phyloP scores from a whole-genome alignment of 2,329 filamentous ascomycete genomes.

The Colletotrichum godetiae region DNA sequence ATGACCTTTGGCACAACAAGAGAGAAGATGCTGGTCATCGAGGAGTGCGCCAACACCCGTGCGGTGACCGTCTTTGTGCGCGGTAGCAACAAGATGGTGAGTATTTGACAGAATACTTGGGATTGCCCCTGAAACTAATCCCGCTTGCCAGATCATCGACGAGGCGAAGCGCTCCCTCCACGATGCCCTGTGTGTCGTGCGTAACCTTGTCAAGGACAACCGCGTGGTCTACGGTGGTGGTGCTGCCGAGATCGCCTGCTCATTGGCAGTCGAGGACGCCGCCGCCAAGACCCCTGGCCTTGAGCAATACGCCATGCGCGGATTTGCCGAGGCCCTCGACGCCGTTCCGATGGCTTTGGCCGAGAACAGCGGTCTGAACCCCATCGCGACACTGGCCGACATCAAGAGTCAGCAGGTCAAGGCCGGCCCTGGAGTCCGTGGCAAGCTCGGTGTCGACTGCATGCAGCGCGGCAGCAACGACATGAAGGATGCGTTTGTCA shows the following conservation, averaged over 20 bases:
- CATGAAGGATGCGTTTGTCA: conserved; percentile 98
- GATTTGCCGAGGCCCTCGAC: conserved; percentile 95
- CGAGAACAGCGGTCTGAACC: conserved; percentile 96
- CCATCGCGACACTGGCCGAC: conserved; percentile 93
- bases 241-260: conserved; percentile 97
- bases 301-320: conserved; percentile 98
- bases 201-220: conserved; percentile 96
- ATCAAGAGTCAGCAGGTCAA: conserved; percentile 98
- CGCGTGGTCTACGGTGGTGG: conserved; percentile 97
- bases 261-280: conserved; percentile 93
- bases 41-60: conserved; percentile 97
- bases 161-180: conserved; percentile 98
- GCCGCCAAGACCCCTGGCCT: conserved; percentile 96
- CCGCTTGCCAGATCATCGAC: conserved; percentile 84
- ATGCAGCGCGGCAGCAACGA: conserved; percentile 96
- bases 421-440: conserved; percentile 61
- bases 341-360: conserved; percentile 94
- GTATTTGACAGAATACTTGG: conserved; percentile 40
- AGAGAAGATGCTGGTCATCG: conserved; percentile 99
- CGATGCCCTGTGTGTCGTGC: conserved; percentile 96
- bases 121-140: conserved; percentile 35
- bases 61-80: conserved; percentile 97
- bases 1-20: conserved; percentile 97
- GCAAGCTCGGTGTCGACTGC: conserved; percentile 92
- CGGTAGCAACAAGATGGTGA: conserved; percentile 99